Conservation (phyloP, 2,329 filamentous ascomycete genomes). For the Camillea tinctor region DNA sequence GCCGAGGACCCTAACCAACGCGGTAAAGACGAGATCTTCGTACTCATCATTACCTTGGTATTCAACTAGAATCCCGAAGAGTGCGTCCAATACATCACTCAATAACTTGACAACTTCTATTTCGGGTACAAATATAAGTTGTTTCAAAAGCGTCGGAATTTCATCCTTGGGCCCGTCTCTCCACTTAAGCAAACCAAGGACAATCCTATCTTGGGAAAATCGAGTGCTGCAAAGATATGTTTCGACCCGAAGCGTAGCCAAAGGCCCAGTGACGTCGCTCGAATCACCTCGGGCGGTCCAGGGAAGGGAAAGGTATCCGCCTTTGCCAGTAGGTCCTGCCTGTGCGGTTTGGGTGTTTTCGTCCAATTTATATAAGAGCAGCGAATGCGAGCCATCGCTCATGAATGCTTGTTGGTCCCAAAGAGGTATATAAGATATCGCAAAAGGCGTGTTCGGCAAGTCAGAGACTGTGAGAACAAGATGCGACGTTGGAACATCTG, state of each 20-base stretch:
- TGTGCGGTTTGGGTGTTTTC: slow-evolving; percentile 75
- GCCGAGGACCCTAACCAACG: slow-evolving; percentile 82
- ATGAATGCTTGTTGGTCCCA: slow-evolving; percentile 93
- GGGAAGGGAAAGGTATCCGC: slow-evolving; percentile 81
- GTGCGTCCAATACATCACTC: slow-evolving; percentile 81
- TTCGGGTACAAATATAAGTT: slow-evolving; percentile 90
- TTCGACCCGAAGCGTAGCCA: slow-evolving; percentile 75
- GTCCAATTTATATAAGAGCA: slow-evolving; percentile 87
- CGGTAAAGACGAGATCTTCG: slow-evolving; percentile 89
- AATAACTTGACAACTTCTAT: slow-evolving; percentile 97
- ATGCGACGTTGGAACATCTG: slow-evolving; percentile 80
- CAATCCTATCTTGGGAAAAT: slow-evolving; percentile 87
- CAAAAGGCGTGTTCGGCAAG: slow-evolving; percentile 83
- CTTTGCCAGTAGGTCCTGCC: slow-evolving; percentile 65
- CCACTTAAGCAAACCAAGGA: slow-evolving; percentile 85
- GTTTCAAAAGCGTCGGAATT: slow-evolving; percentile 71
- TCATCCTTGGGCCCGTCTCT: slow-evolving; percentile 71
- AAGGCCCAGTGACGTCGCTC: slow-evolving; percentile 74
- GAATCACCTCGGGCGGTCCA: slow-evolving; percentile 71
- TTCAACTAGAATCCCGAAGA: slow-evolving; percentile 90
- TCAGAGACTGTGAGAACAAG: slow-evolving; percentile 88
- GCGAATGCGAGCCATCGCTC: slow-evolving; percentile 75
- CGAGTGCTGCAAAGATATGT: slow-evolving; percentile 93
- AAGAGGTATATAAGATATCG: slow-evolving; percentile 86
- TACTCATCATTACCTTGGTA: slow-evolving; percentile 89